Base-by-base conservation (phyloP, 805 yeast genomes). In the Maudiozyma serrabonitensis region DNA sequence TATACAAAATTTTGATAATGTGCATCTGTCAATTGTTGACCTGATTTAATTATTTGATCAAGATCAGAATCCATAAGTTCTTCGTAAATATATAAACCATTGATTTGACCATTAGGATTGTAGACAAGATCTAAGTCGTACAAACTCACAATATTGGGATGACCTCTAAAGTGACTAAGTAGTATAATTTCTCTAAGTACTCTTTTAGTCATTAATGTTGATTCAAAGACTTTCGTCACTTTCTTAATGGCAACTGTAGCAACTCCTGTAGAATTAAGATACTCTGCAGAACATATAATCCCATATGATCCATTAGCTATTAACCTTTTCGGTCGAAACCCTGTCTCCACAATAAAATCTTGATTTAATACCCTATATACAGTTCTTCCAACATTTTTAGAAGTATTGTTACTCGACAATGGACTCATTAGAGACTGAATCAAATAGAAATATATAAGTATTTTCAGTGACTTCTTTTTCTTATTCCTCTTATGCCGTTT, bases 221-320 rank as follows among this genome's bases (percentile, higher is more conserved):
- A 88, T 54, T 86, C 79, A 69, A 90, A 91, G 49, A 91, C 85
- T 69, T 89, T 89, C 47, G 97, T 89, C 58, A 91, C 89, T 64
- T 93, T 91, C 68, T 91, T 91, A 61, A 91, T 89, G 21, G 99
- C 99, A 28, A 93, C 96, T n/a, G 81, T 75, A 32, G 46, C 89
- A 1, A 77, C 70, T 46, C 78, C 84, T 6, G 76, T 76, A 1
- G 78, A 70, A 48, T 80, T 84, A 3, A 79, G 74, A 65, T 88
- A 89, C 57, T 81, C 79, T 23, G 99, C 98, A 0, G 95, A 85
- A 63, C 97, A 91, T 6, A 91, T 97, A 3, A 90, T 80, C 28
- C 98, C 98, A 62, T 91, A 91, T 0, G 98, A 97, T 5, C 98
- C 99, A 59, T 91, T 96, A 6, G 98, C 98, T 41, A 93, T 76